phyloP scores from a whole-genome alignment of 306 rosid species.

The Medicago arabica region DNA sequence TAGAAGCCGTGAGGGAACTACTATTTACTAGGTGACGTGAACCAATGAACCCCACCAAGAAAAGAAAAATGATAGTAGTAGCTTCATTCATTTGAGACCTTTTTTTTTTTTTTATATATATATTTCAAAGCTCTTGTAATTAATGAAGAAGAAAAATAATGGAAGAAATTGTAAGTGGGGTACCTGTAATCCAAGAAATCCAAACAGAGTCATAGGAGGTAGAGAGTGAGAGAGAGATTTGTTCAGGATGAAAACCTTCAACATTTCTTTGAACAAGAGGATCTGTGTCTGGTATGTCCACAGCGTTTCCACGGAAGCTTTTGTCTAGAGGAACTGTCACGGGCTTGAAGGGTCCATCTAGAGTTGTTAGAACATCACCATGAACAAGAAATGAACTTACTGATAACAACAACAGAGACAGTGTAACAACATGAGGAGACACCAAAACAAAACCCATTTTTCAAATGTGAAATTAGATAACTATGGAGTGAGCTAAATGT shows the following conservation, averaged over 20 bases:
- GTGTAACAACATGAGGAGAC: not conserved
- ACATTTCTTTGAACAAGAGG: conserved; percentile 65
- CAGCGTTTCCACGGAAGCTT: conserved; percentile 72
- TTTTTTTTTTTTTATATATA: too few species aligned
- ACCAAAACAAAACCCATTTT: conserved; percentile 49
- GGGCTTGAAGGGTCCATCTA: conserved; percentile 88
- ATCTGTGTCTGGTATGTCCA: conserved; percentile 77
- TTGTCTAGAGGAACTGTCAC: conserved; percentile 75
- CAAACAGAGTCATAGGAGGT: conserved; percentile 62
- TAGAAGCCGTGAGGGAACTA: too few species aligned
- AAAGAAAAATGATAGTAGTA: too few species aligned
- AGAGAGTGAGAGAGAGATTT: conserved; percentile 87
- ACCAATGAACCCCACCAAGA: too few species aligned
- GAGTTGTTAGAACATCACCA: conserved; percentile 59
- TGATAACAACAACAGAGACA: conserved; percentile 28
- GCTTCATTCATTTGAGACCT: too few species aligned
- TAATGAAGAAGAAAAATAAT: not conserved
- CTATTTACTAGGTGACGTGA: too few species aligned
- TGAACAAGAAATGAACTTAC: conserved; percentile 35
- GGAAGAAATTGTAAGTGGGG: not conserved
- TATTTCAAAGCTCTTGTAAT: too few species aligned
- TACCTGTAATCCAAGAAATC: conserved; percentile 95
- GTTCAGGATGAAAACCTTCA: conserved; percentile 68
- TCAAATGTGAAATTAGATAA: not conserved
- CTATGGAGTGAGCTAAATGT: too few species aligned